Base-by-base conservation (phyloP, 2,329 filamentous ascomycete species). In the Nannizzia gypsea region DNA sequence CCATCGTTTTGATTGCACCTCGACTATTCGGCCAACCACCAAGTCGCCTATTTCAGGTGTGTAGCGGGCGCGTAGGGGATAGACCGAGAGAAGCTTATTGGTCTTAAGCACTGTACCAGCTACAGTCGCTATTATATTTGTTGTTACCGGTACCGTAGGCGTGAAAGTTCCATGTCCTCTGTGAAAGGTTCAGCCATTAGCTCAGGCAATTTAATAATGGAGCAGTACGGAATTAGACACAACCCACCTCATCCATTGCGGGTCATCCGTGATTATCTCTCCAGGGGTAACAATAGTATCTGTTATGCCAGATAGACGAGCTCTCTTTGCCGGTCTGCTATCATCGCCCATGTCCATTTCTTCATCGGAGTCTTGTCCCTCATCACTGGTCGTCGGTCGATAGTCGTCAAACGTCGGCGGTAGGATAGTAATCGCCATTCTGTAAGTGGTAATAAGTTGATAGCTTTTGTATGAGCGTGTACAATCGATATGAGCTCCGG, bases 21-120 rank as follows among this genome's bases (percentile, higher is more conserved):
- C 90, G 64, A 93, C 85, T 68, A 99, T 95, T 64, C 93, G 84
- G 40, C 93, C 93, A 13, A 99, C 86, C 2, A 99, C 89, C 3
- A 99, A 81, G 74, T 99, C 93, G 67, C 93, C 93, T 63, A 99
- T 96, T 74, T 96, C 92, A 34, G 93, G 93, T 1, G 85, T 90
- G 77, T 99, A 99, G 63, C 93, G 87, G 17, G 93, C 91, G 63
- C 91, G 89, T 2, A 99, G 81, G 5, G 93, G 90, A 1, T 87
- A 85, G 60, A 99, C 88, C 1, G 90, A 95, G 65, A 99, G 85
- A 55, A 99, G 85, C 73, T 96, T 97, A 81, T 99, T 99, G 62
- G 92, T 97, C 72, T 91, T 92, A 70, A 88, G 86, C 38, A 97
- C 81, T 5, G 87, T 92, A 68, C 93, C 93, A 5, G 91, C 91